Evolutionary conservation across 2,329 filamentous ascomycete species (phyloP), one percentile per base, ranked within the genome.

Genomic region (Neofusicoccum kwambonambiense): DNA sequence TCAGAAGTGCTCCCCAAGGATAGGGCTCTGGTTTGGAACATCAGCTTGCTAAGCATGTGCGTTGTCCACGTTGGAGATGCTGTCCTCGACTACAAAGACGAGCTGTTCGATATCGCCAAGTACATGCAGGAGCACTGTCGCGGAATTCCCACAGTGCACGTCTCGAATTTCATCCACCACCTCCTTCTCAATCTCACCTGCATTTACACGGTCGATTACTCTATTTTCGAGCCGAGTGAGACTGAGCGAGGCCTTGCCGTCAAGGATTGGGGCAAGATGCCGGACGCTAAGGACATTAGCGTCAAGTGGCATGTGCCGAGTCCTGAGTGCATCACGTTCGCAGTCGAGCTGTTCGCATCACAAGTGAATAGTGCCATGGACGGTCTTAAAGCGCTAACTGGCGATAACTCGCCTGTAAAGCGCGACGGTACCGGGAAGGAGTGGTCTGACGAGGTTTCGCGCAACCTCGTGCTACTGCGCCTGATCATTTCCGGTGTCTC

Each of bases 111-210:
- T 67, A 94, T 99, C 75, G 93, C 94, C 12, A 84, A 90, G 63
- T 98, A 94, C 79, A 98, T 99, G 94, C 95, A 99, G 76, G 88
- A 95, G 71, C 94, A 92, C 73, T 99, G 95, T 78, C 90, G 91
- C 70, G 95, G 95, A 22, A 89, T 97, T 66, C 93, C 95, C 0
- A 96, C 95, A 1, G 93, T 98, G 51, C 92, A 99, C 77, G 90
- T 98, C 45, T 98, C 94, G 66, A 99, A 99, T 79, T 97, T 93
- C 76, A 93, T 98, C 64, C 95, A 99, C 77, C 96, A 99, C 76
- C 84, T 99, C 42, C 84, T 99, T 13, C 88, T 99, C 68, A 98
- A 98, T 76, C 81, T 98, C 62, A 98, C 95, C 0, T 90, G 94
- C 68, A 97, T 92, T 0, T 99, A 98, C 74, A 93, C 94, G 3